A percentile compares a stretch with the other conserved stretches of the same genome.
phyloP scores from a whole-genome alignment of 2,329 filamentous ascomycete species.

The Colletotrichum tropicicola region DNA sequence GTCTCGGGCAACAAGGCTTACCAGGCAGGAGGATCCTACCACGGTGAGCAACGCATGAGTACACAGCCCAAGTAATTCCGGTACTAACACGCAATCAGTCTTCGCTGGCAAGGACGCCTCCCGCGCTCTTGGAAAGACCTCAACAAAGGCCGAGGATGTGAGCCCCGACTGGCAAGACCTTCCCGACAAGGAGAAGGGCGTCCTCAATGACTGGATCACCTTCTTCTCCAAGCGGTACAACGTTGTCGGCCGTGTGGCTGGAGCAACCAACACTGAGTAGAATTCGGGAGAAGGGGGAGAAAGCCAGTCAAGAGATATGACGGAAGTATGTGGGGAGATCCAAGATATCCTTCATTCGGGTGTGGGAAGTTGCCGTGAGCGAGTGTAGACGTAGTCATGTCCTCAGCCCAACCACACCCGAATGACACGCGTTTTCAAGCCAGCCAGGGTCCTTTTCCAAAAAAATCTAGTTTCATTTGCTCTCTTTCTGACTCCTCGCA shows the following conservation, averaged over 20 bases:
- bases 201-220: conserved; percentile 90
- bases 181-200: conserved; percentile 83
- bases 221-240: conserved; percentile 99
- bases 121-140: conserved; percentile 87
- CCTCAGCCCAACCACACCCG: not conserved
- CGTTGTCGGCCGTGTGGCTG: conserved; percentile 75
- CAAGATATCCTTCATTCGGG: conserved; percentile 1
- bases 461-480: not conserved
- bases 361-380: not conserved
- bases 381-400: conserved; percentile 2
- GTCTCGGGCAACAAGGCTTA: conserved; percentile 92
- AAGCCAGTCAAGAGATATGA: not conserved
- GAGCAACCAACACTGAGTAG: conserved; percentile 66
- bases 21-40: conserved; percentile 82
- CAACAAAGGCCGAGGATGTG: conserved; percentile 86
- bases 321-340: not conserved
- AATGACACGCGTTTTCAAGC: not conserved
- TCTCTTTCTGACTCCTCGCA: no score
- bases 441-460: not conserved
- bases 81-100: conserved; percentile 61
- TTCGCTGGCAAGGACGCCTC: conserved; percentile 97
- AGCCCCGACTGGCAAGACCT: conserved; percentile 84
- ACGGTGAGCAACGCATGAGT: conserved; percentile 65
- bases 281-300: not conserved
- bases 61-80: not conserved